Evolutionary conservation across 192 early-diverging fungal genomes (phyloP).

Genomic region (Blastocladiella britannica): DNA sequence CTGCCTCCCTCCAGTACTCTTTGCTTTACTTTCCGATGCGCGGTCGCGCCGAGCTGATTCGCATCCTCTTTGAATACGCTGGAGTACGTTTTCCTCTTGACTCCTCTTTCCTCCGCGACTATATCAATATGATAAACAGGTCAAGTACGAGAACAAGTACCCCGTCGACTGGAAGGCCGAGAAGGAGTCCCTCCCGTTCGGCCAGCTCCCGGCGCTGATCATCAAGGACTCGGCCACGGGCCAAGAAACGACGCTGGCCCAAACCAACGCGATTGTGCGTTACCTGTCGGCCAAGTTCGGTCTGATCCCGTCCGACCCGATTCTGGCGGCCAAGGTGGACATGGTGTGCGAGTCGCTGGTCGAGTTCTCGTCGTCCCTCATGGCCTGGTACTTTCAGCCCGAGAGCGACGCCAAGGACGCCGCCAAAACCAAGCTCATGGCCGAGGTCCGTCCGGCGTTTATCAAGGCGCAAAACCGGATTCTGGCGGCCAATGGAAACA

Average conservation of each 20-base stretch:
- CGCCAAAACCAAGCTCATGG: conserved; percentile 5
- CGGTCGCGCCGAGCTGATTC: no score
- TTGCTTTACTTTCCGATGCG: no score
- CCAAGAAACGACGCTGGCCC: conserved; percentile 13
- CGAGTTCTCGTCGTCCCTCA: conserved; percentile 4
- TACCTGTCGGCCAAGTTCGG: conserved; percentile 20
- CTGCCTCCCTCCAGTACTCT: no score
- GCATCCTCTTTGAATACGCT: no score
- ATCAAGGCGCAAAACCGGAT: background rate
- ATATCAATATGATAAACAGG: no score
- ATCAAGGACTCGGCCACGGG: conserved; percentile 13
- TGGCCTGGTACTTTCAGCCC: background rate
- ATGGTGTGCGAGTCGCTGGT: conserved; percentile 9
- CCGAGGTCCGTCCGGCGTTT: background rate
- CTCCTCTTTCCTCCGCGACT: no score
- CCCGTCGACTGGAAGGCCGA: conserved; percentile 15
- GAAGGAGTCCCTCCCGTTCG: conserved; percentile 20
- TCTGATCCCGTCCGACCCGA: conserved; percentile 7
- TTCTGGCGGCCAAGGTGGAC: conserved; percentile 11
- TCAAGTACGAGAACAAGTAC: conserved; percentile 3
- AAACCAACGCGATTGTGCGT: conserved; percentile 21
- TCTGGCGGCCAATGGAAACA: background rate
- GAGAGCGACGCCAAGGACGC: conserved; percentile 8
- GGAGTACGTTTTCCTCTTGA: no score
- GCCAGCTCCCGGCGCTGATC: conserved; percentile 25